These are phyloP conservation scores for Geotrichum siamense DNA, from an alignment of 1,139 yeast genomes.

Conservation along the genomic window DNA sequence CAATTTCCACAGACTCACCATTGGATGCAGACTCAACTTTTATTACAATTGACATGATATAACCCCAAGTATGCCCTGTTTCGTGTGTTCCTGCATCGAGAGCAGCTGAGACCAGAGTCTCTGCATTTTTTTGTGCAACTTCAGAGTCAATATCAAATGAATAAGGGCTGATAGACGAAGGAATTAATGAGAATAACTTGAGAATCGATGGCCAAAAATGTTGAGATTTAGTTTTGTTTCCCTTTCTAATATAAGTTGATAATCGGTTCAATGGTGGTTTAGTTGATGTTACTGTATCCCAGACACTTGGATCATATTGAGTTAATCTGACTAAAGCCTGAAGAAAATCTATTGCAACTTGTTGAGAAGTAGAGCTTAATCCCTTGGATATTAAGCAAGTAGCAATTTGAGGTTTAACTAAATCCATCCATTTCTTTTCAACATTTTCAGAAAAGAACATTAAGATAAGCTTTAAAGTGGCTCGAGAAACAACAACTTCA, in stretches of 20 bases:
- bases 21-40: conserved; percentile 16
- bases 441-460: conserved; percentile 9
- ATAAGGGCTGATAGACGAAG: conserved; percentile 23
- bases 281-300: conserved; percentile 24
- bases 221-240: conserved; percentile 26
- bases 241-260: conserved; percentile 20
- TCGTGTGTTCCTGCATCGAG: conserved; percentile 28
- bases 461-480: conserved; percentile 9
- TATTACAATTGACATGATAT: conserved; percentile 24
- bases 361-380: conserved; percentile 26
- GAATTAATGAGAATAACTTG: conserved; percentile 24
- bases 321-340: conserved; percentile 28
- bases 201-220: conserved; percentile 28
- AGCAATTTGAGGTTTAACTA: conserved; percentile 8
- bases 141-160: conserved; percentile 16
- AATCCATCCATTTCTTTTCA: conserved; percentile 1
- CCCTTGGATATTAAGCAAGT: conserved; percentile 26
- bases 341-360: conserved; percentile 27
- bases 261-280: conserved; percentile 21
- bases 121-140: conserved; percentile 18
- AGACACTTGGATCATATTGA: conserved; percentile 25
- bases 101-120: conserved; percentile 23
- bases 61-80: conserved; percentile 26
- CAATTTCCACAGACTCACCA: conserved; percentile 3
- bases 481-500: conserved; percentile 6